Evolutionary conservation across 2,329 filamentous ascomycete species (phyloP).

Genomic region (Verticillium nubilum): DNA sequence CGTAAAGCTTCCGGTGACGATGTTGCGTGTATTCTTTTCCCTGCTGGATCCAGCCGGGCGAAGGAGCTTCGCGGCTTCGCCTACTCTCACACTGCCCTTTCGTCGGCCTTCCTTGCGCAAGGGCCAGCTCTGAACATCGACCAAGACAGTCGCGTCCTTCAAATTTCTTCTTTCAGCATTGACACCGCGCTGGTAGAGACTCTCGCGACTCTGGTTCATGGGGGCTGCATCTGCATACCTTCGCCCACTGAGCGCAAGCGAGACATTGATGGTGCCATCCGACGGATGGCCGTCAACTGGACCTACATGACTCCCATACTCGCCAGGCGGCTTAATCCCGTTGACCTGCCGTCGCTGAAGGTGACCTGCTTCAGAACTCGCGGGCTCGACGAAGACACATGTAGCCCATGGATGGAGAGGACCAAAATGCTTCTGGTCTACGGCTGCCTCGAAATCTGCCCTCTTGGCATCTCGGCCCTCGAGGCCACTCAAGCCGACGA

Average conservation of each 20-base stretch:
- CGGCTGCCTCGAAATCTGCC: constrained; percentile 45
- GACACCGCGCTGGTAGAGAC: constrained; percentile 48
- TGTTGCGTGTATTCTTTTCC: constrained; percentile 57
- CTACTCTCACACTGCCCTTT: constrained; percentile 54
- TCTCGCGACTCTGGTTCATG: constrained; percentile 45
- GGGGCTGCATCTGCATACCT: constrained; percentile 56
- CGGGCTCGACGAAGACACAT: constrained; percentile 44
- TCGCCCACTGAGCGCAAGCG: constrained; percentile 41
- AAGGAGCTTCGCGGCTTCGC: constrained; percentile 55
- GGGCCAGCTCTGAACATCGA: constrained; percentile 43
- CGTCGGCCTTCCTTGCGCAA: constrained; percentile 47
- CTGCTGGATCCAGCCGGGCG: constrained; percentile 43
- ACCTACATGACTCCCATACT: constrained; percentile 55
- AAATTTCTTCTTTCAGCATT: constrained; percentile 49
- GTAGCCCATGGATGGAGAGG: constrained; percentile 37
- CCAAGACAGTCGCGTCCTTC: constrained; percentile 47
- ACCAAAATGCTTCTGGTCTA: constrained; percentile 45
- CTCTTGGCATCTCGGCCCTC: constrained; percentile 43
- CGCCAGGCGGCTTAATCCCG: constrained; percentile 37
- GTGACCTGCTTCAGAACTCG: constrained; percentile 42
- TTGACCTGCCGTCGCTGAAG: constrained; percentile 28
- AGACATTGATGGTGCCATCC: constrained; percentile 44
- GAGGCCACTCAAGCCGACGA: constrained; percentile 31
- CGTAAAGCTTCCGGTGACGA: constrained; percentile 23
- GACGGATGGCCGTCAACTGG: constrained; percentile 44